Percentiles rank a stretch among this genome's conserved stretches.
phyloP scores from a whole-genome alignment of 495 filamentous ascomycete species.

The Aspergillus steynii region DNA sequence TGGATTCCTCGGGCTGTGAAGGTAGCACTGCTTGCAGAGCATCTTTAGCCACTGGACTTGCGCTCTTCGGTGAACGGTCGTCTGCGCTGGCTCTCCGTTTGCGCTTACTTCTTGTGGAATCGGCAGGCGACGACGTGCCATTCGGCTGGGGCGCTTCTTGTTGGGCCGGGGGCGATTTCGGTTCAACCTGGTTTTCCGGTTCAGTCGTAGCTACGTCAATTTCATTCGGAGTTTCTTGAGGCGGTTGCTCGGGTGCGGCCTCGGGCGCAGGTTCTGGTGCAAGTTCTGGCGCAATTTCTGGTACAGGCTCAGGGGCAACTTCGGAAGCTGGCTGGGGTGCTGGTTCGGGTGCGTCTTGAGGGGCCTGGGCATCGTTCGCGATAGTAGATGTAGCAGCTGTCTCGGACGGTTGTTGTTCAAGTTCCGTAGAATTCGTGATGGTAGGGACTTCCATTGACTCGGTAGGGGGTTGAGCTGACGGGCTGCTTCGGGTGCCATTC shows the following conservation, averaged over 20 bases:
- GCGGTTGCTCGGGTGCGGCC: neutral
- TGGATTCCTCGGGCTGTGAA: neutral
- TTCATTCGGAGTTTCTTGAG: slow-evolving; percentile 4
- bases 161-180: neutral
- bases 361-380: no score
- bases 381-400: no score
- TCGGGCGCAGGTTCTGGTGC: neutral
- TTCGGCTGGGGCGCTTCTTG: slow-evolving; percentile 10
- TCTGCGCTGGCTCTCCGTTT: slow-evolving; percentile 11
- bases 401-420: neutral
- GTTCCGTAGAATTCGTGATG: neutral
- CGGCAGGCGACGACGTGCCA: slow-evolving; percentile 12
- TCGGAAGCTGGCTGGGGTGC: neutral
- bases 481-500: slow-evolving; percentile 13
- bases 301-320: neutral
- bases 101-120: slow-evolving; percentile 11
- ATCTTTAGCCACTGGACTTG: neutral
- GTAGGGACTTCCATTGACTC: neutral
- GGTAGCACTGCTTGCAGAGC: neutral
- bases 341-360: neutral
- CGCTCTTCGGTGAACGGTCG: neutral
- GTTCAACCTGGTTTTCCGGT: slow-evolving; percentile 1
- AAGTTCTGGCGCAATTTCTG: slow-evolving; percentile 3
- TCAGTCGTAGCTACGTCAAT: neutral
- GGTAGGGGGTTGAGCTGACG: neutral